Evolutionary conservation across 176 grass and related monocot genomes (phyloP), one percentile per base, ranked within the genome.

Genomic region (Zea mays): DNA sequence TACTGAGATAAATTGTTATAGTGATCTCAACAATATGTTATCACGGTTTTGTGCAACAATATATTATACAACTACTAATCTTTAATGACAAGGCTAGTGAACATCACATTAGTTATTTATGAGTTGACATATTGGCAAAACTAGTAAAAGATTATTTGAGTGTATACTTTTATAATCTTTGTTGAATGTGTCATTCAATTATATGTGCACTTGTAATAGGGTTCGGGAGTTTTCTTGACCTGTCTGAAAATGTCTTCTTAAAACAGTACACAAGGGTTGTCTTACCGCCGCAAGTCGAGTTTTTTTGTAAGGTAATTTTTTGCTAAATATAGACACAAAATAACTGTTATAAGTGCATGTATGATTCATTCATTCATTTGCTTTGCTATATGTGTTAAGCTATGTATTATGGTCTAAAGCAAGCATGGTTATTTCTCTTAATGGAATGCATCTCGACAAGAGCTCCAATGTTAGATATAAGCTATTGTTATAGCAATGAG

Each of bases 331-430:
- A 42, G 14, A 1, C 38, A 51, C 9, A 42, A 43, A 76, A 8
- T 60, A 40, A 45, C 35, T 38, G 37, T 38, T 38, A 38, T 38
- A 4, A 38, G 6, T 62, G 3, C 69, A n/a, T 60, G 4, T 37
- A n/a, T n/a, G n/a, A 50, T 50, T 16, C 11, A 69, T 60, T 10
- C 19, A 45, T 20, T 8, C 7, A 0, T 27, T 69, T 69, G 35
- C 5, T 59, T 80, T 59, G 14, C 39, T n/a, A n/a, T 59, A 56
- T 27, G 43, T 69, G 50, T 75, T 83, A 39, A 47, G 38, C 40
- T 47, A 16, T 9, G 10, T 48, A 2, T 5, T 77, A 49, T 49
- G 58, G 10, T 64, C 8, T 62, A 2, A 38, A 47, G 1, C 3
- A 4, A 65, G 38, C 41, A 62, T 62, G 20, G 9, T 17, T 36